A percentile compares a stretch with the other conserved stretches of the same genome.
Evolutionary conservation across 2,329 filamentous ascomycete species (phyloP).

Genomic region (Thielaviopsis musarum): DNA sequence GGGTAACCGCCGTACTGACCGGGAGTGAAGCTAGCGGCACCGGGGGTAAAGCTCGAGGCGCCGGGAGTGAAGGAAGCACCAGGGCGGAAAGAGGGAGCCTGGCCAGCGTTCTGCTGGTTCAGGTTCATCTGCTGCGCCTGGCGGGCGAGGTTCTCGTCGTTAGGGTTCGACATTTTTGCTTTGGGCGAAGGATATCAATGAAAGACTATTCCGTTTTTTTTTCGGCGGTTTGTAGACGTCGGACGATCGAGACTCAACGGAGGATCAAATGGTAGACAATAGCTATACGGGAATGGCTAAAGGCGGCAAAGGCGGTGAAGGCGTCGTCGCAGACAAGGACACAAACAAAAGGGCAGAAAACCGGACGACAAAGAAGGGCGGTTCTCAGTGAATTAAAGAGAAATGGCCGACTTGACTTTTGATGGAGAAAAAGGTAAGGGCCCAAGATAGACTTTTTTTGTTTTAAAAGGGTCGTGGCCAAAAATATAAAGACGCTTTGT

Average conservation of each 20-base stretch:
- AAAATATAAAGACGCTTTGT: constrained; percentile 1
- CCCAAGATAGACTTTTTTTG: constrained; percentile 4
- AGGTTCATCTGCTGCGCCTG: constrained; percentile 62
- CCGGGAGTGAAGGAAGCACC: constrained; percentile 44
- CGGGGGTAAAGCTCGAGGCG: constrained; percentile 55
- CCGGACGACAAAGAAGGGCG: background rate
- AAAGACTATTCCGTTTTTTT: background rate
- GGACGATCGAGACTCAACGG: background rate
- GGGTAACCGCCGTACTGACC: constrained; percentile 48
- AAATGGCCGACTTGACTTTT: background rate
- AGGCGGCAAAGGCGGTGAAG: background rate
- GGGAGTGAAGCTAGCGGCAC: constrained; percentile 53
- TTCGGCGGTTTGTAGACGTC: background rate
- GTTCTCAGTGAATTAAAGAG: background rate
- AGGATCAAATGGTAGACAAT: background rate
- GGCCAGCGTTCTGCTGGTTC: constrained; percentile 32
- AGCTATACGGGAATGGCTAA: background rate
- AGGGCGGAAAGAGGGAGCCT: constrained; percentile 30
- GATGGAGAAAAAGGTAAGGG: background rate
- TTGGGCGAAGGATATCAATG: background rate
- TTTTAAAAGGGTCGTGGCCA: background rate
- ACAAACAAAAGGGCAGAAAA: background rate
- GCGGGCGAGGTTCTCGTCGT: constrained; percentile 89
- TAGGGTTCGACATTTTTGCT: constrained; percentile 63
- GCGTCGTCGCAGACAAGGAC: background rate